Conservation (phyloP, 441 rosid genomes). For the Croton setiger region DNA sequence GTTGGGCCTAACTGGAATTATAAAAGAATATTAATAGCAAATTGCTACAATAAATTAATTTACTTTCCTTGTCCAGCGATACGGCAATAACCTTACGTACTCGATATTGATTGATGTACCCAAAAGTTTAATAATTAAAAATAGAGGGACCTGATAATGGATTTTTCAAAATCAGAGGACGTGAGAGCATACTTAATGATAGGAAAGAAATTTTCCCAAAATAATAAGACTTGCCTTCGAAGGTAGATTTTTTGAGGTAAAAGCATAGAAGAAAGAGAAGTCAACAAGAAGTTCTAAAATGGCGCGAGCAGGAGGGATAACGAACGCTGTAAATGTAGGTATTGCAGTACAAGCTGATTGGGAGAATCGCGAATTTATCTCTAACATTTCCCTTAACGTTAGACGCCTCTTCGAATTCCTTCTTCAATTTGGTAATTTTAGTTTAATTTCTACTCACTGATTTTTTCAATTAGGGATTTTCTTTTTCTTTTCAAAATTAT, state of each 20-base stretch:
- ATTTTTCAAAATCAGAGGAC: no score
- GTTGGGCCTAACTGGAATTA: no score
- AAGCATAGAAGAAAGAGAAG: neutral
- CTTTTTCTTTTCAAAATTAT: neutral
- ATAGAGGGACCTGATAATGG: no score
- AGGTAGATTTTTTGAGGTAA: neutral
- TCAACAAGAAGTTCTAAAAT: conserved; percentile 27
- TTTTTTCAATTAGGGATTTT: neutral
- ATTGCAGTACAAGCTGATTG: conserved; percentile 99
- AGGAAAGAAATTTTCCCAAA: no score
- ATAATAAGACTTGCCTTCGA: conserved; percentile 16
- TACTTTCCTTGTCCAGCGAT: no score
- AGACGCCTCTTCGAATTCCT: conserved; percentile 99
- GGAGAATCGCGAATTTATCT: conserved; percentile 98
- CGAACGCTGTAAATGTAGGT: conserved; percentile 95
- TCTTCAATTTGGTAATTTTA: conserved; percentile 74
- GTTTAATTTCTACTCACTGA: neutral
- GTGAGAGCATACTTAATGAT: no score
- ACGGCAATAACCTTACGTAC: no score
- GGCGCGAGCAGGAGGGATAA: conserved; percentile 97
- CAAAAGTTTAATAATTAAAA: no score
- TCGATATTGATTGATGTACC: no score
- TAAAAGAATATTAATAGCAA: no score
- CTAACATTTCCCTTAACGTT: conserved; percentile 93
- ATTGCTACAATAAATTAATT: no score